phyloP scores from a whole-genome alignment of 1,139 yeast genomes.

The Nakaseomyces delphensis region DNA sequence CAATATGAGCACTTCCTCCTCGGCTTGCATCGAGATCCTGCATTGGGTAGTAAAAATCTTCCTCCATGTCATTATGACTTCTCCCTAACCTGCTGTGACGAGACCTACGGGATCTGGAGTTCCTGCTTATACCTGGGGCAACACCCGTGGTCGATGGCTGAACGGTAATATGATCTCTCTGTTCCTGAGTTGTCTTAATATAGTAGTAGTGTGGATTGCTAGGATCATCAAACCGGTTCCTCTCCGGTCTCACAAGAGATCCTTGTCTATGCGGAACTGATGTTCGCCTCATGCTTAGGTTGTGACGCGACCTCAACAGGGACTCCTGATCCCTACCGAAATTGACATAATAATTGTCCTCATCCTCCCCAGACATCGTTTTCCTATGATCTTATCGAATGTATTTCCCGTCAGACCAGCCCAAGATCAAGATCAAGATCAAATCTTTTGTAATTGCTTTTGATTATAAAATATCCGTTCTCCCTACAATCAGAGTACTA shows the following conservation, averaged over 20 bases:
- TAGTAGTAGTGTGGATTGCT: conserved; percentile 72
- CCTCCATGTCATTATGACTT: conserved; percentile 1
- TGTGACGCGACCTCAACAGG: conserved; percentile 15
- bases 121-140: conserved; percentile 40
- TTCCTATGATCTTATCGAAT: neutral
- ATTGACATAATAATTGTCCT: conserved; percentile 19
- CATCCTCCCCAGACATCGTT: conserved; percentile 9
- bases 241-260: conserved; percentile 73
- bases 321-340: conserved; percentile 19
- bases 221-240: conserved; percentile 55
- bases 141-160: conserved; percentile 70
- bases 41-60: conserved; percentile 4
- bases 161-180: conserved; percentile 51
- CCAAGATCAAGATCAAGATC: too few relatives aligned
- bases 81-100: conserved; percentile 3
- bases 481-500: too few relatives aligned
- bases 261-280: conserved; percentile 22
- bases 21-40: conserved; percentile 1
- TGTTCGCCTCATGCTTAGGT: conserved; percentile 8
- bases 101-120: conserved; percentile 11
- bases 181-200: conserved; percentile 70
- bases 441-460: too few relatives aligned
- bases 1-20: neutral
- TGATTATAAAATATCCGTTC: too few relatives aligned
- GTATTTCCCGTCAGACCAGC: too few relatives aligned